Evolutionary conservation across 225 moss, liverwort and hornwort genomes (phyloP).

Genomic region (Pleurozium schreberi): DNA sequence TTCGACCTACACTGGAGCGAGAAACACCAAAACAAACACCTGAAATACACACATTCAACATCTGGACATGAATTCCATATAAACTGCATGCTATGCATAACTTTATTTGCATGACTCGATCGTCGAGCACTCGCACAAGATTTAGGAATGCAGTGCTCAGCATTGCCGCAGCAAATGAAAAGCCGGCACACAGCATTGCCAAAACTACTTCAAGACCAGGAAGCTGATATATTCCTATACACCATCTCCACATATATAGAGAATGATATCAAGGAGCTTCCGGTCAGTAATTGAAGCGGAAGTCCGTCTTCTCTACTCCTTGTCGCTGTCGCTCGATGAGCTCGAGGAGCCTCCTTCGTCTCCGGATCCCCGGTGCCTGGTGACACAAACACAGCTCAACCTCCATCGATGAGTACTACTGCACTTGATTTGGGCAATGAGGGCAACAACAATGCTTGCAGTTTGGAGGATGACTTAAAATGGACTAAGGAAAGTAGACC

Average conservation of each 20-base stretch:
- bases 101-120: background rate
- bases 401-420: background rate
- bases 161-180: too few relatives aligned
- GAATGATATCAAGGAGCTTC: background rate
- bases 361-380: conserved; percentile 1
- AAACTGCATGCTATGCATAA: background rate
- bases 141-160: background rate
- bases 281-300: too few relatives aligned
- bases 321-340: background rate
- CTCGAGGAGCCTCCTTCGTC: background rate
- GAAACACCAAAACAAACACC: background rate
- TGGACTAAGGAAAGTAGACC: background rate
- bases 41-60: background rate
- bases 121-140: background rate
- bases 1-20: background rate
- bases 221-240: background rate
- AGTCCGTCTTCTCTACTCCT: background rate
- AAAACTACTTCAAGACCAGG: background rate
- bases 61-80: background rate
- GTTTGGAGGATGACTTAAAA: background rate
- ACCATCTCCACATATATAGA: background rate
- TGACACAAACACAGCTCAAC: background rate
- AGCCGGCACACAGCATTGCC: background rate
- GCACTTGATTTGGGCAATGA: background rate
- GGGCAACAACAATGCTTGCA: background rate